Evolutionary conservation across 1,139 yeast species (phyloP), one percentile per base, ranked within the genome.

Genomic region (Saccharomyces hybrid): DNA sequence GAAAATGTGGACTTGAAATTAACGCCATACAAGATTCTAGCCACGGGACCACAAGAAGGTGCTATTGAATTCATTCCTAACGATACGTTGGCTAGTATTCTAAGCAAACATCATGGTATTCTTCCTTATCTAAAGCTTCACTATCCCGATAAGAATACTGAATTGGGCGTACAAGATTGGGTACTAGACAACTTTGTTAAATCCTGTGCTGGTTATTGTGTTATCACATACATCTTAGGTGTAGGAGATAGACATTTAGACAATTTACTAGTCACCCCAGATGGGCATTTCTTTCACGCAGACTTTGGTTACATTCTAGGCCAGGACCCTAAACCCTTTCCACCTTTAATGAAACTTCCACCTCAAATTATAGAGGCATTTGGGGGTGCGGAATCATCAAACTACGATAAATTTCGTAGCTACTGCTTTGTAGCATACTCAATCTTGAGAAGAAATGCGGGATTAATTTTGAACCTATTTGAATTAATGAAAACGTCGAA

Each of bases 191-290:
- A 88, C 60, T 95, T 88, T 71, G 95, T 95, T 11, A 82, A 91
- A 59, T 89, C 97, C 2, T 90, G 98, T 70, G 99, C 99, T 29
- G 99, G 99, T 0, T 93, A 95, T 68, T 93, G 98, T 76, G 99
- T 95, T 2, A 88, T 95, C 38, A 95, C 99, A 0, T 95, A 95
- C 65, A 74, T 95, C 4, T 73, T 95, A 11, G 99, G 99, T 3
- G 97, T 95, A 8, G 99, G 99, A 16, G 99, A 95, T 71, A 79
- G 99, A 53, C 99, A 95, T 73, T 75, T 95, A 58, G 99, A 95
- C 64, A 95, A 95, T 65, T 74, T 95, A 58, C 75, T 95, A 41
- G 76, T 82, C 23, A 76, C 81, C n/a, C 82, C 86, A 1, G 87
- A 86, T 68, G 97, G 88, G 2, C 89, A 85, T 66, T 90, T 90